Evolutionary conservation across 2,329 filamentous ascomycete genomes (phyloP), one percentile per base, ranked within the genome.

Genomic region (Fusarium mundagurra): DNA sequence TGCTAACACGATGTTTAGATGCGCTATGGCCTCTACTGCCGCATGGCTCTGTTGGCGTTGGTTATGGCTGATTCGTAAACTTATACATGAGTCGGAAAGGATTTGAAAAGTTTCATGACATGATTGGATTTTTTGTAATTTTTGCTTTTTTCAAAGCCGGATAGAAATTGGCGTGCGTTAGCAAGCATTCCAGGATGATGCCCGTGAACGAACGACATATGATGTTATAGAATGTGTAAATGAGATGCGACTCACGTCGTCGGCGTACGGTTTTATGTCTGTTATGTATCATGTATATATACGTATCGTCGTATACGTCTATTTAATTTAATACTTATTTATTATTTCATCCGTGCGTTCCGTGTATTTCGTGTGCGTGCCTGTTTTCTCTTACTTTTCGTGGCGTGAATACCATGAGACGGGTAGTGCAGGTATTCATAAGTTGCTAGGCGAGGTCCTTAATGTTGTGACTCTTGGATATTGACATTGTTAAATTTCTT

Each of bases 1-100:
- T 41, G 66, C 73, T 79, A 72, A 79, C 68, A 50, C 55, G 29
- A 11, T 74, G 66, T 20, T 67, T 80, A 98, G 95, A 98, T 98
- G 96, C 91, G 93, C 85, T 98, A 98, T 85, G 96, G 96, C 78
- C 90, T 99, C 79, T 98, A 98, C 88, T 97, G 94, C 84, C 93
- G 96, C 83, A 99, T 99, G 96, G 96, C 96, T 78, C 86, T 99
- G 85, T 88, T 99, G 83, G 96, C 96, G 76, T 88, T 98, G 83
- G 94, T 98, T 83, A 93, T 99, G 93, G 80, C 80, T 74, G 78
- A 80, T 61, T 80, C 76, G 60, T 82, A 79, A 58, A 68, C 20
- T 34, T 48, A 13, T 36, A 53, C 43, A 63, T 51, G 62, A 50
- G 55, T 66, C 33, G 72, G 54, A 38, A 33, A 48, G 51, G 65